These are phyloP conservation scores for Yarrowia sp. DNA, from an alignment of 805 yeast genomes.

Conservation along the genomic window DNA sequence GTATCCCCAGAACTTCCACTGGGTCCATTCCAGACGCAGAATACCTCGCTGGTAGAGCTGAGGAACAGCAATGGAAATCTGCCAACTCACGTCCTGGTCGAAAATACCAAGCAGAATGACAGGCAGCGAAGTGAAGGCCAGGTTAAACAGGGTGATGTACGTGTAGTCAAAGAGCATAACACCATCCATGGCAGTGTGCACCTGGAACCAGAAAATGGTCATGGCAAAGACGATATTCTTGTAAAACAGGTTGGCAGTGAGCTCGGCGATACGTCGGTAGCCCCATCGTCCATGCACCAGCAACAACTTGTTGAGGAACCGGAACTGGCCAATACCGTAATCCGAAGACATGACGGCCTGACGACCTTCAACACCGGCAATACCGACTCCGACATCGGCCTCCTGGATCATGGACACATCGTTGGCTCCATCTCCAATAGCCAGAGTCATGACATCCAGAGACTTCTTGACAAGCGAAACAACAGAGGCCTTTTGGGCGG, in stretches of 20 bases:
- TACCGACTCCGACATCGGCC: conserved; percentile 81
- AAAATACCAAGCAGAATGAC: conserved; percentile 69
- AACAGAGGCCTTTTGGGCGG: conserved; percentile 77
- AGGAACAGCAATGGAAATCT: conserved; percentile 65
- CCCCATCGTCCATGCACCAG: conserved; percentile 84
- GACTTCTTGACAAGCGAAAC: conserved; percentile 65
- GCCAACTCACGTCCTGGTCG: conserved; percentile 74
- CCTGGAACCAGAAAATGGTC: conserved; percentile 76
- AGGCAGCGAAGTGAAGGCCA: conserved; percentile 80
- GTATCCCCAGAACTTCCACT: conserved; percentile 57
- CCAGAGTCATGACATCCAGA: conserved; percentile 72
- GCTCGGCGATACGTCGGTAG: conserved; percentile 68
- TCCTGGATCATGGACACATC: conserved; percentile 89
- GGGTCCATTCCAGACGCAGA: conserved; percentile 60
- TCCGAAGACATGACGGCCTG: conserved; percentile 87
- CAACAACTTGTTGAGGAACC: conserved; percentile 62
- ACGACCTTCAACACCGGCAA: conserved; percentile 85
- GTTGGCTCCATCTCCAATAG: conserved; percentile 85
- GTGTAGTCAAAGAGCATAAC: conserved; percentile 76
- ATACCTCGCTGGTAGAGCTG: conserved; percentile 70
- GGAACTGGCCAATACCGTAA: conserved; percentile 78
- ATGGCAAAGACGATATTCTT: conserved; percentile 76
- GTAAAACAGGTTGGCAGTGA: conserved; percentile 79
- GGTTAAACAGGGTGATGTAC: conserved; percentile 72
- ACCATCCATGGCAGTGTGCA: conserved; percentile 68